A percentile compares a stretch with the other conserved stretches of the same genome.
These are phyloP conservation scores for Casuarina cunninghamiana DNA, from an alignment of 306 rosid species.

Conservation along the genomic window DNA sequence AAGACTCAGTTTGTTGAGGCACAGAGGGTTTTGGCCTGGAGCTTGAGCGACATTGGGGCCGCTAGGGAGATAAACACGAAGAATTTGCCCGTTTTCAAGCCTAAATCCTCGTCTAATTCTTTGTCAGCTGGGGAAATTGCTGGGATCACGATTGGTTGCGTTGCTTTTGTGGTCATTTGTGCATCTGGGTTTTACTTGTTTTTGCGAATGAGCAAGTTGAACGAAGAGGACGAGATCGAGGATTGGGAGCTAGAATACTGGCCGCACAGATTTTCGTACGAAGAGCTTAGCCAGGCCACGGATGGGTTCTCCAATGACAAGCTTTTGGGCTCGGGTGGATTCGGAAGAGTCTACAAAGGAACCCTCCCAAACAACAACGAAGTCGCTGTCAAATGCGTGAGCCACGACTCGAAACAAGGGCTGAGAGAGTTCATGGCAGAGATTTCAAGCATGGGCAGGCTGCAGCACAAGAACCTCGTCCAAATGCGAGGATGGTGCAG, in stretches of 20 bases:
- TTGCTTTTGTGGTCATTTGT: conserved; percentile 32
- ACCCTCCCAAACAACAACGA: conserved; percentile 45
- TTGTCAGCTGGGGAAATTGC: conserved; percentile 54
- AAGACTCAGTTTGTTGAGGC: conserved; percentile 70
- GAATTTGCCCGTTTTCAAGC: conserved; percentile 53
- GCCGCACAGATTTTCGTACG: conserved; percentile 83
- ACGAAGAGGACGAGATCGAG: conserved; percentile 69
- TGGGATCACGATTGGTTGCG: conserved; percentile 52
- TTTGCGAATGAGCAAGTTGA: conserved; percentile 48
- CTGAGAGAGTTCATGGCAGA: conserved; percentile 90
- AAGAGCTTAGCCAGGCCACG: conserved; percentile 64
- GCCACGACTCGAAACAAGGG: conserved; percentile 92
- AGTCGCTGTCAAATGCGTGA: conserved; percentile 87
- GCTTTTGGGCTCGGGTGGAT: conserved; percentile 77
- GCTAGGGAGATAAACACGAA: conserved; percentile 62
- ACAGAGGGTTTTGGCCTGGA: conserved; percentile 86
- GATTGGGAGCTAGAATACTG: conserved; percentile 92
- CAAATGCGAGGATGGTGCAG: conserved; percentile 97
- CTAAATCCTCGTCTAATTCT: conserved; percentile 30
- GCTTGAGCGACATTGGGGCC: conserved; percentile 64
- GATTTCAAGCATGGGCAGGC: conserved; percentile 87
- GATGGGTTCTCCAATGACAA: conserved; percentile 44
- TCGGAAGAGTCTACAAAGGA: conserved; percentile 82
- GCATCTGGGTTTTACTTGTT: conserved; percentile 32
- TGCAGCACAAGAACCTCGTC: conserved; percentile 84